Percentiles rank a stretch among this genome's conserved stretches.
Evolutionary conservation across 306 rosid genomes (phyloP).

Genomic region (Cucurbita moschata): DNA sequence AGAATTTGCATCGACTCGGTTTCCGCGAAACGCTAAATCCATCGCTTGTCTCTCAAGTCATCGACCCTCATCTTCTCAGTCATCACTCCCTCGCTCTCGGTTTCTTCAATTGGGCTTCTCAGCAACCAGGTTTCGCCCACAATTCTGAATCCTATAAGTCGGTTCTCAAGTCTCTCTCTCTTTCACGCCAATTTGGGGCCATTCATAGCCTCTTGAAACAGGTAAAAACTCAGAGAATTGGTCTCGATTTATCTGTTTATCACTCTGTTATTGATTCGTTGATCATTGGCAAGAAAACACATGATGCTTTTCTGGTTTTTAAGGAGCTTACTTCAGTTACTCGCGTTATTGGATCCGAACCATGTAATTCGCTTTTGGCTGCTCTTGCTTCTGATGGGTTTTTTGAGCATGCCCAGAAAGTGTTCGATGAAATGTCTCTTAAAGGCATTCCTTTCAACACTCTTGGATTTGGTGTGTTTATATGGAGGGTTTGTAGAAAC

Average conservation of each 20-base stretch:
- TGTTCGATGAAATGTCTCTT: slow-evolving; percentile 49
- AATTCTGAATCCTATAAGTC: slow-evolving; percentile 43
- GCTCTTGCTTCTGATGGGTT: slow-evolving; percentile 53
- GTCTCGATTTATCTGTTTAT: slow-evolving; percentile 33
- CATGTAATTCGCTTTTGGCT: slow-evolving; percentile 54
- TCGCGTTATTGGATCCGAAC: slow-evolving; percentile 26
- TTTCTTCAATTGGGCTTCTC: slow-evolving; percentile 90
- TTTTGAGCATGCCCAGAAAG: slow-evolving; percentile 32
- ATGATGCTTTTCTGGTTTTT: slow-evolving; percentile 39
- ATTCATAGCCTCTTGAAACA: slow-evolving; percentile 46
- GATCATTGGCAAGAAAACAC: slow-evolving; percentile 30
- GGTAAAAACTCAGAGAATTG: slow-evolving; percentile 31
- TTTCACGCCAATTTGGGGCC: slow-evolving; percentile 37
- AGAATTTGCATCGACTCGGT: slow-evolving; percentile 42
- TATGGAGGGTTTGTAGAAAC: slow-evolving; percentile 38
- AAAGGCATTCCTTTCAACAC: slow-evolving; percentile 38
- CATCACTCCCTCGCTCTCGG: slow-evolving; percentile 83
- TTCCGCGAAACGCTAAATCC: slow-evolving; percentile 51
- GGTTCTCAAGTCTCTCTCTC: slow-evolving; percentile 45
- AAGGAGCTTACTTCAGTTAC: slow-evolving; percentile 6
- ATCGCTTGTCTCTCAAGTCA: slow-evolving; percentile 53
- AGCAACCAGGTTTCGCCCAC: slow-evolving; percentile 67
- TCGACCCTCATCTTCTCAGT: slow-evolving; percentile 65
- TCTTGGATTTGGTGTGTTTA: slow-evolving; percentile 67
- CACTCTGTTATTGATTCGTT: slow-evolving; percentile 41